Conservation (phyloP, 169 alveolate species). For the Amoebophrya sp. region DNA sequence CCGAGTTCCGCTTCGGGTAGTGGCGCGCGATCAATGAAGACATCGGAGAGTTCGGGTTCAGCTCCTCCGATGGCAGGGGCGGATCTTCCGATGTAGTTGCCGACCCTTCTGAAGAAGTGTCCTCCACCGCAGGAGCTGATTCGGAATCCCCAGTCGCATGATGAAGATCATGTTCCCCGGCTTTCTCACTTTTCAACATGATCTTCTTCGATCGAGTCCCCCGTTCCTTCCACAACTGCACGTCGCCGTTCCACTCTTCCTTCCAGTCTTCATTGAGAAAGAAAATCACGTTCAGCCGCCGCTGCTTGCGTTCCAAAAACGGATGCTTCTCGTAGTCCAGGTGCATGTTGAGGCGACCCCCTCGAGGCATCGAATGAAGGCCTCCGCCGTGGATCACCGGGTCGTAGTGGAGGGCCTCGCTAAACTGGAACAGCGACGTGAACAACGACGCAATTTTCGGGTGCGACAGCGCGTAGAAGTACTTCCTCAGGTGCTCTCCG, state of each 20-base stretch:
- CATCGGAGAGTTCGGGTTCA: too few species aligned
- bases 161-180: too few species aligned
- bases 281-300: background rate
- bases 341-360: background rate
- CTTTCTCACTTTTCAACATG: too few species aligned
- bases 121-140: too few species aligned
- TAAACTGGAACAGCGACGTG: background rate
- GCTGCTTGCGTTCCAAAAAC: background rate
- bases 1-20: background rate
- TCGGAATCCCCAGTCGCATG: too few species aligned
- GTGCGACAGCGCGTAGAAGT: background rate
- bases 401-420: background rate
- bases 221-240: background rate
- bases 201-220: too few species aligned
- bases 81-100: too few species aligned
- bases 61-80: too few species aligned
- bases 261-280: background rate
- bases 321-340: background rate
- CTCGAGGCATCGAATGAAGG: background rate
- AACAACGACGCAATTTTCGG: background rate
- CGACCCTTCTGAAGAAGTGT: too few species aligned
- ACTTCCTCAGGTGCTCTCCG: background rate
- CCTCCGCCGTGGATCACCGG: background rate
- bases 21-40: background rate
- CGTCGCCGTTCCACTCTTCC: background rate